Evolutionary conservation across 2,329 filamentous ascomycete genomes (phyloP), one percentile per base, ranked within the genome.

Genomic region (Colletotrichum sublineola): DNA sequence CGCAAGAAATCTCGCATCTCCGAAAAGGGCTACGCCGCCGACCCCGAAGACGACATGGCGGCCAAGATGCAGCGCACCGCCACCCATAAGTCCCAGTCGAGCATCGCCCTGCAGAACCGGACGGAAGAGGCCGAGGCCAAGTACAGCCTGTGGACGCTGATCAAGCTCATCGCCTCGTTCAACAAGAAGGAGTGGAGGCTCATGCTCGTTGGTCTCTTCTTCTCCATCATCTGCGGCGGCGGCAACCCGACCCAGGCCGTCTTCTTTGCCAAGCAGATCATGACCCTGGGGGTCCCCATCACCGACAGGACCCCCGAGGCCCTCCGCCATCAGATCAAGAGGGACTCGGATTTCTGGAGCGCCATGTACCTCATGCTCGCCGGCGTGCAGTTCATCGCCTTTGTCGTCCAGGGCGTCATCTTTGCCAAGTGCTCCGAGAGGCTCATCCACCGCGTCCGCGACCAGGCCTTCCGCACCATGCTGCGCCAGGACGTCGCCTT

Each of bases 401-500:
- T 93, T 77, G 81, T 87, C 29, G 81, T 84, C 7, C 93, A 96
- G 77, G 94, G 94, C 63, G 77, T 93, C 63, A 85, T 91, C 2
- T 95, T 98, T 76, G 95, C 94, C 24, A 91, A 91, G 77, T 95
- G 94, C 83, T 96, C 94, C n/a, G 94, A 97, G 83, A 88, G 91
- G 52, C 88, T 98, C 33, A 89, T 98, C 67, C 93, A 94, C 79
- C 91, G 94, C 29, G 94, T 96, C 1, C 90, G 96, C 76, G 91
- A 96, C 80, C 87, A 86, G 69, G 93, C 95, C 8, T 98, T 99
- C 85, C 89, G 95, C 42, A 88, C 92, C 33, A 94, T 98, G 85
- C 89, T 98, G 63, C 93, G 95, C 75, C 96, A 98, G 82, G 96
- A 98, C 74, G 95, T 98, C 71, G 86, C 91, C 38, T 98, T 95